phyloP scores from a whole-genome alignment of 2,329 filamentous ascomycete genomes.

The Chrysoporthe deuterocubensis region DNA sequence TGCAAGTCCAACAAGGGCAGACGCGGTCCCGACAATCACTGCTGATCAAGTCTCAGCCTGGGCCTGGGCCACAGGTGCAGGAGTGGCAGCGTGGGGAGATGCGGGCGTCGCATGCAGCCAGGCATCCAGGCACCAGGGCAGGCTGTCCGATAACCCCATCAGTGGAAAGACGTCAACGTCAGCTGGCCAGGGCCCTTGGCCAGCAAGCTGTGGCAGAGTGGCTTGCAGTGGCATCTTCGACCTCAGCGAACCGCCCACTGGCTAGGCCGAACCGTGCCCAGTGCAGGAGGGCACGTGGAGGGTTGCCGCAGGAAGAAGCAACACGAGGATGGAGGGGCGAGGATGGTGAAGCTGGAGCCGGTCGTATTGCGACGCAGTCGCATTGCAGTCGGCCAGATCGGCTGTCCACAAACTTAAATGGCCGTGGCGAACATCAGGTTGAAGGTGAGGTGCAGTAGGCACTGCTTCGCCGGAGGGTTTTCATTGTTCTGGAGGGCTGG shows the following conservation, averaged over 20 bases:
- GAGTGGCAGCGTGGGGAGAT: conserved; percentile 12
- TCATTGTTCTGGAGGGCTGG: neutral
- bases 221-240: neutral
- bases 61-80: conserved; percentile 4
- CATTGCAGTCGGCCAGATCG: conserved; percentile 18
- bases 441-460: neutral
- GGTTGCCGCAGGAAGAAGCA: neutral
- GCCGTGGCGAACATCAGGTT: neutral
- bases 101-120: conserved; percentile 4
- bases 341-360: neutral
- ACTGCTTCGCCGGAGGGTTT: neutral
- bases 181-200: neutral
- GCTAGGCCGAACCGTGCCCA: too few relatives aligned
- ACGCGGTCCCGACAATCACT: conserved; percentile 8
- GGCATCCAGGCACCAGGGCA: neutral
- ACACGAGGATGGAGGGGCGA: neutral
- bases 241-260: conserved; percentile 5
- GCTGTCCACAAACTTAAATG: neutral
- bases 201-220: neutral
- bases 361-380: conserved; percentile 22
- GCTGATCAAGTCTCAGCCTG: conserved; percentile 8
- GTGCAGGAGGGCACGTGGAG: neutral
- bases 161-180: neutral
- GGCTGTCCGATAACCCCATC: neutral
- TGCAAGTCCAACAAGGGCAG: conserved; percentile 15